phyloP scores from a whole-genome alignment of 495 filamentous ascomycete genomes.

The Lasiosphaeria ovina region DNA sequence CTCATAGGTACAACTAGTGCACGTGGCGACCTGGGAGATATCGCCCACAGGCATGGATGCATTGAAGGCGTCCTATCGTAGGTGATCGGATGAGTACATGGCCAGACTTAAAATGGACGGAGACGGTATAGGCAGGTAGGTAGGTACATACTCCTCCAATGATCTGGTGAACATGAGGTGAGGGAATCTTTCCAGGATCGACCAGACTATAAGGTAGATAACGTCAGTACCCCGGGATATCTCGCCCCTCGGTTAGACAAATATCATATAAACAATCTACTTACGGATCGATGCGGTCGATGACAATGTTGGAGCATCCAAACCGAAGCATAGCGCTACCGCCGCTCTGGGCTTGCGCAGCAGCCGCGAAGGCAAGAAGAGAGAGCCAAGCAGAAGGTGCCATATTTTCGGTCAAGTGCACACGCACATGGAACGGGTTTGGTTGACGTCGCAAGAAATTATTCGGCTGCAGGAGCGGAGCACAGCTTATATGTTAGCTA shows the following conservation, averaged over 20 bases:
- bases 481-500: too few species aligned
- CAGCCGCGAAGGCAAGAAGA: neutral
- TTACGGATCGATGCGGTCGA: constrained; percentile 13
- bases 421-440: too few species aligned
- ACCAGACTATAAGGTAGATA: constrained; percentile 4
- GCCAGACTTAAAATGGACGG: neutral
- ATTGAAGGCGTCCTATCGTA: constrained; percentile 40
- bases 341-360: neutral
- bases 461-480: too few species aligned
- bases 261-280: neutral
- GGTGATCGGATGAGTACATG: neutral
- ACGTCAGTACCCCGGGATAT: neutral
- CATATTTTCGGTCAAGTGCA: neutral
- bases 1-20: constrained; percentile 44
- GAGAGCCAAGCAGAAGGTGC: neutral
- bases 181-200: constrained; percentile 9
- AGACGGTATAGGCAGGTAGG: neutral
- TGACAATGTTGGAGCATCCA: constrained; percentile 11
- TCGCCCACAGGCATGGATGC: constrained; percentile 41
- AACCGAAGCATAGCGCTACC: constrained; percentile 10
- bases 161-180: constrained; percentile 33
- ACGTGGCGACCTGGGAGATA: constrained; percentile 34
- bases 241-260: neutral
- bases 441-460: too few species aligned
- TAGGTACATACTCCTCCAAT: constrained; percentile 36